phyloP scores from a whole-genome alignment of 306 rosid species.

The Citrullus mucosospermus region DNA sequence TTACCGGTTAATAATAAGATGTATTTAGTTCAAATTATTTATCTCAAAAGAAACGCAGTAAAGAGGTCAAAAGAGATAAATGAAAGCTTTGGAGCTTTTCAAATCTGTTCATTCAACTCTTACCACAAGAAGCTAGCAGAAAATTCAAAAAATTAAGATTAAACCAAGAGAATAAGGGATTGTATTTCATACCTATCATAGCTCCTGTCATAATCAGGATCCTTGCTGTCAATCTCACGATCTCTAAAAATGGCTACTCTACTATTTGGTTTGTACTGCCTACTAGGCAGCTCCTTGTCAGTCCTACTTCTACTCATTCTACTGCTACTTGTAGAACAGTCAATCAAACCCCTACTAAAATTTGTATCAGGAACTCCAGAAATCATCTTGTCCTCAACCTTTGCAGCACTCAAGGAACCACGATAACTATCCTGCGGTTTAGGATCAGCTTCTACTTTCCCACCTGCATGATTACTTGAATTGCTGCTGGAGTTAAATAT shows the following conservation, averaged over 20 bases:
- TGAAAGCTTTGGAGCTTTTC: neutral
- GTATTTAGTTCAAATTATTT: neutral
- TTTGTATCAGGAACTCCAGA: conserved; percentile 37
- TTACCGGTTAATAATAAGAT: neutral
- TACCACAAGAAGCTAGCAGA: neutral
- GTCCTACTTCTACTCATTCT: conserved; percentile 68
- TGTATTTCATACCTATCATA: conserved; percentile 56
- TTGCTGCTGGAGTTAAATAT: conserved; percentile 54
- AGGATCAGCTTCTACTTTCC: conserved; percentile 50
- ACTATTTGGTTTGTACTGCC: conserved; percentile 62
- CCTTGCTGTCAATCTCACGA: conserved; percentile 82
- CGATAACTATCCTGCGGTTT: conserved; percentile 46
- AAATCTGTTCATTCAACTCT: neutral
- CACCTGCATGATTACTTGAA: conserved; percentile 27
- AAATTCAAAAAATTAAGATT: neutral
- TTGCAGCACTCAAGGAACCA: conserved; percentile 34
- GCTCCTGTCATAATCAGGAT: conserved; percentile 90
- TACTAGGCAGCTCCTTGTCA: conserved; percentile 69
- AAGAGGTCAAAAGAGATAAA: neutral
- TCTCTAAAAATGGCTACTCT: conserved; percentile 94
- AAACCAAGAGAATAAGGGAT: neutral
- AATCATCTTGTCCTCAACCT: conserved; percentile 49
- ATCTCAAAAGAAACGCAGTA: neutral
- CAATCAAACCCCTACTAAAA: conserved; percentile 42
- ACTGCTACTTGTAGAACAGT: conserved; percentile 44